Evolutionary conservation across 495 filamentous ascomycete species (phyloP), one percentile per base, ranked within the genome.

Genomic region (Astrothelium subdiscretum): DNA sequence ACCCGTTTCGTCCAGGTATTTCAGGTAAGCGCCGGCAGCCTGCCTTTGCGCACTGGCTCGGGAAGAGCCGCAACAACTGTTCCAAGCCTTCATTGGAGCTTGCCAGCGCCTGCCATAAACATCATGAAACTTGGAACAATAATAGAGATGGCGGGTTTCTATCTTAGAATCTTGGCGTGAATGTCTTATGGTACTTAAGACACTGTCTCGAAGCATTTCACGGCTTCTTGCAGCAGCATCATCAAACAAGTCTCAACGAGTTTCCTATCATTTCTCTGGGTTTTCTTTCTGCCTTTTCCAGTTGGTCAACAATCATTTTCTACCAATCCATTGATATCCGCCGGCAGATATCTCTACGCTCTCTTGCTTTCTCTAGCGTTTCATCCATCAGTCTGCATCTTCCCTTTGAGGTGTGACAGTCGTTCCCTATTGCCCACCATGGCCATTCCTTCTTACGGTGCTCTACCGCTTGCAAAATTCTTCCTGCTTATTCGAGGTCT

Each of bases 401-500:
- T 62, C 63, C 58, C 54, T 59, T 38, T 29, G 57, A 38, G 3
- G 61, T 63, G 20, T 35, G 38, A 59, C n/a, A n/a, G n/a, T n/a
- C n/a, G n/a, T n/a, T n/a, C n/a, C n/a, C n/a, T n/a, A n/a, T 63
- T 15, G 29, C 27, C 58, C 69, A 78, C 60, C 20, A 81, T 81
- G 79, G 73, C 76, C 68, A 68, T 75, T 68, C 74, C 79, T 70
- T 64, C 75, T 65, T 80, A 90, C 69, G 91, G 92, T 67, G 88
- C 87, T 67, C 67, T 70, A 59, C 73, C 73, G 51, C 77, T 95
- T 54, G 89, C 89, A 65, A 83, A 84, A 59, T 88, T 84, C 63
- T 96, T 95, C 79, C 83, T 85, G 32, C 70, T 87, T 62, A 81
- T 87, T 64, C 83, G 92, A 31, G 77, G 82, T 27, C 79, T 92